A percentile compares a stretch with the other conserved stretches of the same genome.
These are phyloP conservation scores for Xylaria curta DNA, from an alignment of 495 filamentous ascomycete species.

Conservation along the genomic window DNA sequence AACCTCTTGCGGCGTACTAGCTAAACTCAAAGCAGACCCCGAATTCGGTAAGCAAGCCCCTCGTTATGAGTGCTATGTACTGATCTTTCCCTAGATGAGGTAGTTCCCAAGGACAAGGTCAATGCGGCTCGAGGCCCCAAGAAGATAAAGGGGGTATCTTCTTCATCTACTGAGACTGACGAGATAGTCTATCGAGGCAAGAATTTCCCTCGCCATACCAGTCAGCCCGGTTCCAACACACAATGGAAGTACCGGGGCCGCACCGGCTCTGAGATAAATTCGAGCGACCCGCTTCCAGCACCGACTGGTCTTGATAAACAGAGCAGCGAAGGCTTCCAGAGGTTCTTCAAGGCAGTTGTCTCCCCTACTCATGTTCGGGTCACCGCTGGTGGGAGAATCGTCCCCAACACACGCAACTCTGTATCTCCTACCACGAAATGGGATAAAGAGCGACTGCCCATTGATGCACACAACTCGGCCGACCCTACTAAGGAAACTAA, in stretches of 20 bases:
- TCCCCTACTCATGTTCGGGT: conserved; percentile 62
- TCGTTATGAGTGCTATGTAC: neutral
- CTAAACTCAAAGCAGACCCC: conserved; percentile 35
- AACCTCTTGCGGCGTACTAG: conserved; percentile 14
- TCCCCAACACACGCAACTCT: conserved; percentile 60
- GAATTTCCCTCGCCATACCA: conserved; percentile 16
- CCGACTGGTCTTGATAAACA: conserved; percentile 54
- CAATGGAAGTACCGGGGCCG: conserved; percentile 54
- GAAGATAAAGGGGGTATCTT: conserved; percentile 32
- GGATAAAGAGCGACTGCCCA: conserved; percentile 39
- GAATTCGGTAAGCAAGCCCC: conserved; percentile 43
- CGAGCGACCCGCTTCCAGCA: conserved; percentile 51
- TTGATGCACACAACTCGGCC: conserved; percentile 27
- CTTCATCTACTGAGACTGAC: conserved; percentile 35
- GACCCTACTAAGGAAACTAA: conserved; percentile 30
- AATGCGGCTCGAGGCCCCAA: conserved; percentile 24
- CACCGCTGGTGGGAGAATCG: conserved; percentile 62
- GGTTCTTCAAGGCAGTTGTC: conserved; percentile 62
- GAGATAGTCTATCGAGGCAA: conserved; percentile 36
- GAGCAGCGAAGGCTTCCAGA: conserved; percentile 59
- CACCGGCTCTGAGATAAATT: conserved; percentile 41
- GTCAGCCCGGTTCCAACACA: conserved; percentile 12
- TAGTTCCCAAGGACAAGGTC: conserved; percentile 28
- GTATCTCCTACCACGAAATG: conserved; percentile 53
- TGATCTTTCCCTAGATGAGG: conserved; percentile 28